Evolutionary conservation across 1,284 basidiomycete genomes (phyloP).

Genomic region (Takashimella tepidaria): DNA sequence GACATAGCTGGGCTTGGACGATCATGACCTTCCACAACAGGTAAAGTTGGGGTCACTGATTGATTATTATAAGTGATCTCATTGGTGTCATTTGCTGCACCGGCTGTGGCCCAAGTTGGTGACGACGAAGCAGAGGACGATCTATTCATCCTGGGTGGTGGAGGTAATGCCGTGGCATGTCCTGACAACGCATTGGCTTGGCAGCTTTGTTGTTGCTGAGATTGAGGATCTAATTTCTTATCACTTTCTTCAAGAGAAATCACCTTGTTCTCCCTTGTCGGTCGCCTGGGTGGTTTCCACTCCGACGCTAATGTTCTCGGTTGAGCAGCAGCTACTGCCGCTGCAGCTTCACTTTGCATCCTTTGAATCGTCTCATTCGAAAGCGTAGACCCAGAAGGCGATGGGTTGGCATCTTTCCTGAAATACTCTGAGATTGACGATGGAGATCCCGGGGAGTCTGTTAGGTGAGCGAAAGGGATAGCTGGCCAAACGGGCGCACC

Average conservation of each 20-base stretch:
- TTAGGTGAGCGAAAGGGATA: neutral
- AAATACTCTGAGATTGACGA: neutral
- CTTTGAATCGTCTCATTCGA: neutral
- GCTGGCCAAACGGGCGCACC: neutral
- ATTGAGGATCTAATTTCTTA: no score
- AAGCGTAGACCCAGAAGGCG: neutral
- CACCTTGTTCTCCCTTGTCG: neutral
- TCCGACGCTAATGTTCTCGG: neutral
- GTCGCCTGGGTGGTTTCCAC: slow-evolving; percentile 3
- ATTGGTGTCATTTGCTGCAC: neutral
- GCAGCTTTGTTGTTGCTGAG: no score
- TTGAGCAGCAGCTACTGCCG: neutral
- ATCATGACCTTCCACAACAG: neutral
- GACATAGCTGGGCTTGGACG: neutral
- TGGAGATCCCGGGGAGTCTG: neutral
- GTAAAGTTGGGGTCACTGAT: neutral
- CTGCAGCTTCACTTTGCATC: neutral
- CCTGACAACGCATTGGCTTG: neutral
- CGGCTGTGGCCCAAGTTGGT: neutral
- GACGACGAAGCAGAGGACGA: neutral
- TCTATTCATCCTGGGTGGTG: neutral
- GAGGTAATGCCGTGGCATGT: neutral
- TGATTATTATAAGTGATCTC: neutral
- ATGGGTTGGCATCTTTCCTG: neutral
- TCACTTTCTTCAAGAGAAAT: neutral